Base-by-base conservation (phyloP, 495 filamentous ascomycete genomes). In the Trichoderma gamsii region DNA sequence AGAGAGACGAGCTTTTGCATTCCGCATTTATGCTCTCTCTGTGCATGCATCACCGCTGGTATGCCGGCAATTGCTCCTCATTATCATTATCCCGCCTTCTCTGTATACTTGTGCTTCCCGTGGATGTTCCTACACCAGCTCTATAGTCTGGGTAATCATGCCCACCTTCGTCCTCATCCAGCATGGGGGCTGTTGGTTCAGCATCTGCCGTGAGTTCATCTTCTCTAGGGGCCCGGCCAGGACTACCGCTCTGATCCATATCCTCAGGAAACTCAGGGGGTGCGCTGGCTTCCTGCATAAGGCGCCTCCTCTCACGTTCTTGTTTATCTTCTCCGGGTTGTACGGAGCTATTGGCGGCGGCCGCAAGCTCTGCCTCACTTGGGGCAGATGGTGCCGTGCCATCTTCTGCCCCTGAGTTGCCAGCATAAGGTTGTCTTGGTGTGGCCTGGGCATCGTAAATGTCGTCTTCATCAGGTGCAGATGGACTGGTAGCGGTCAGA, bases 281-380 rank as follows among this genome's bases (percentile, higher is more conserved):
- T 3, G 90, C 85, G 73, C 90, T 93, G 0, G 87, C 86, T 72
- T 92, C 87, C 69, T 84, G 83, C 63, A 93, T 79, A 5, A 97
- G 77, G 67, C 91, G 83, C 63, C 83, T 87, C 7, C 91, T 85
- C 73, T 97, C 91, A 25, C 92, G 81, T 72, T 97, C 94, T 72
- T 90, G 87, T 75, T 97, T 97, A 73, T 97, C 93, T 27, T 92
- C 91, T n/a, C 77, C 77, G 23, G 70, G 68, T 76, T 79, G 65
- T 6, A 16, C 16, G 25, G 25, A 12, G 68, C 77, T 35, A 69
- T 78, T 59, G 70, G 76, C 29, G 49, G 67, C 71, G 29, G 77
- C 71, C 8, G 80, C 73, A 7, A 85, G 70, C 41, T 85, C 83
- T 12, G 78, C 78, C 7, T 80, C 71, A 0, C 77, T 73, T 16